Evolutionary conservation across 192 early-diverging fungal species (phyloP).

Genomic region (Podila epicladia): DNA sequence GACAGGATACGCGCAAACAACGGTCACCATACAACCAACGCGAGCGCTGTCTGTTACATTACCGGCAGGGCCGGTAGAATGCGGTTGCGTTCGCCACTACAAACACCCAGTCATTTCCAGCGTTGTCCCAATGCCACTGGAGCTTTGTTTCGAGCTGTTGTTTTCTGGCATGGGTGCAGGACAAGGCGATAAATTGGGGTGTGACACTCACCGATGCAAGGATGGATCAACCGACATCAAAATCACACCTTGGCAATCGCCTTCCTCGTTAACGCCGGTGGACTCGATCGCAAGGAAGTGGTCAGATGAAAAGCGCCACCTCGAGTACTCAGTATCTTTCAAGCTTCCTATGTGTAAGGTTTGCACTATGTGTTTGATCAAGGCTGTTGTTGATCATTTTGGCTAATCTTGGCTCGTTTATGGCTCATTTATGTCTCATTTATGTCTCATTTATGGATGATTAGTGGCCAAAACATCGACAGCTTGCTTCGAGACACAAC

Average conservation of each 20-base stretch:
- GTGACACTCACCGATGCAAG: constrained; percentile 1
- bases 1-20: background rate
- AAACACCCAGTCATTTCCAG: constrained; percentile 28
- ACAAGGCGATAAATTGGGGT: background rate
- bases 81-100: constrained; percentile 21
- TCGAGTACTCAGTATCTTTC: constrained; percentile 30
- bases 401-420: background rate
- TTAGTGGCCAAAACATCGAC: constrained; percentile 25
- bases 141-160: constrained; percentile 24
- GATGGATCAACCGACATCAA: constrained; percentile 9
- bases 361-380: too few relatives aligned
- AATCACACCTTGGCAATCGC: constrained; percentile 8
- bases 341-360: constrained; percentile 38
- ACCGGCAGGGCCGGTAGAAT: background rate
- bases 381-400: background rate
- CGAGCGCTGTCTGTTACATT: background rate
- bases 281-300: background rate
- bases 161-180: constrained; percentile 15
- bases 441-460: background rate
- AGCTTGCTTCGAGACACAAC: constrained; percentile 17
- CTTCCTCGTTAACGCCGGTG: background rate
- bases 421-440: too few relatives aligned
- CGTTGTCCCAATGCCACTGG: constrained; percentile 12
- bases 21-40: background rate
- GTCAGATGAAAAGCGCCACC: constrained; percentile 3